Evolutionary conservation across 2,329 filamentous ascomycete genomes (phyloP), one percentile per base, ranked within the genome.

Genomic region (Aspergillus sclerotialis): DNA sequence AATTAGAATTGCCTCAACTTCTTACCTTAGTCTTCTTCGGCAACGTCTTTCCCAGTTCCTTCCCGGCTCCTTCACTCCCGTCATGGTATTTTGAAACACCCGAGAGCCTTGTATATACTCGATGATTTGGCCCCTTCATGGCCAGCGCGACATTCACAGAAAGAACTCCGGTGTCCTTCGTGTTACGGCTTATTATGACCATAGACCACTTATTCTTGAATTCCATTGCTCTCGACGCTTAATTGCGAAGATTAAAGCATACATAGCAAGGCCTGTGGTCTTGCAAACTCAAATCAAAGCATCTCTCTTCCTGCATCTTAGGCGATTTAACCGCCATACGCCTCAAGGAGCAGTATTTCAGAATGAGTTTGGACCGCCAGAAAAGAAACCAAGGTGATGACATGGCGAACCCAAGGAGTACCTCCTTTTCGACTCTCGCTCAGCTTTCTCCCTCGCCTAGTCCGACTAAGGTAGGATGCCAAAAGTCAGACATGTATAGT

Each of bases 321-420:
- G 19, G 19, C 19, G 10, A 19, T 15, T 7, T 10, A 12, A 30
- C 13, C 10, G 9, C 7, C 9, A 14, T 16, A 13, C 11, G 17
- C 10, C 12, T 15, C 30, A 24, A 32, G 23, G 30, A 15, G 25
- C 18, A 21, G 17, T 16, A 13, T 15, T 17, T 32, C 44, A 52
- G 44, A 35, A 61, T 62, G 58, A 60, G 56, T 39, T 43, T 61
- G 36, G 46, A 61, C 47, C 56, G 53, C 28, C 53, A 58, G 31
- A 33, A 58, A 39, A 36, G 40, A 25, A 33, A 39, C 30, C 44
- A 31, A 29, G 42, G 45, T 32, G 39, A 49, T 25, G 46, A 47
- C 33, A 27, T 43, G 24, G 39, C 50, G 15, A 31, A 29, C 19
- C 12, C 48, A 17, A 28, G 34, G 33, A 48, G 49, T 17, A 41